Evolutionary conservation across 139 green algal species (phyloP), one percentile per base, ranked within the genome.

Genomic region (Ostreobium quekettii): DNA sequence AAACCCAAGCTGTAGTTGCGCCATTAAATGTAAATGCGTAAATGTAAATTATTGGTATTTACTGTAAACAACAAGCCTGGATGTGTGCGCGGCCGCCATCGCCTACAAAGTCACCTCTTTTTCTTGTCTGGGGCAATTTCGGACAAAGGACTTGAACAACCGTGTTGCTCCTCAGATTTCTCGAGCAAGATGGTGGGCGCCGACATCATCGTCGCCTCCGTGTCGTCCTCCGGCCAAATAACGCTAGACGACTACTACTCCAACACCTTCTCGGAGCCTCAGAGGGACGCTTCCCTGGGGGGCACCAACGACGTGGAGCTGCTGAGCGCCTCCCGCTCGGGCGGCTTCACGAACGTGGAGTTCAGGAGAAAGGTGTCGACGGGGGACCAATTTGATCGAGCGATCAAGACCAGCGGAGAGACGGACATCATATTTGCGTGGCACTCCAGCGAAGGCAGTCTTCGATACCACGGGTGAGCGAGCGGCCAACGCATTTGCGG

Each of bases 191-290:
- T 80, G 74, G 29, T 74, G 1, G 58, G 46, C 29, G 74, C 74
- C 2, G 74, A 80, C 56, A 72, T 80, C 28, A 48, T 74, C 0
- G 66, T 80, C 33, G 56, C 26, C 11, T 46, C 36, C 1, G 62
- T 74, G 31, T 7, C 36, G 11, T 26, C 4, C 36, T n/a, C n/a
- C n/a, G 61, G 61, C 7, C 37, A 57, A 3, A 19, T 28, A 4
- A 56, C 30, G 35, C 4, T 68, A 8, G 36, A 26, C 36, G 61
- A 68, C 26, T 68, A 68, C 26, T 68, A 38, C 37, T 36, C 61
- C 4, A 29, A 35, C 22, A 36, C 61, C 22, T 56, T 56, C 7
- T 24, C 61, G 15, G 8, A 68, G 26, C 61, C 61, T 38, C 11
- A 7, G 19, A 24, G 8, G 36, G 61, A 68, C 24, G 35, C 36